Percentiles rank a stretch among this genome's conserved stretches.
phyloP scores from a whole-genome alignment of 352 stramenopile genomes.

The Phytophthora pistaciae region DNA sequence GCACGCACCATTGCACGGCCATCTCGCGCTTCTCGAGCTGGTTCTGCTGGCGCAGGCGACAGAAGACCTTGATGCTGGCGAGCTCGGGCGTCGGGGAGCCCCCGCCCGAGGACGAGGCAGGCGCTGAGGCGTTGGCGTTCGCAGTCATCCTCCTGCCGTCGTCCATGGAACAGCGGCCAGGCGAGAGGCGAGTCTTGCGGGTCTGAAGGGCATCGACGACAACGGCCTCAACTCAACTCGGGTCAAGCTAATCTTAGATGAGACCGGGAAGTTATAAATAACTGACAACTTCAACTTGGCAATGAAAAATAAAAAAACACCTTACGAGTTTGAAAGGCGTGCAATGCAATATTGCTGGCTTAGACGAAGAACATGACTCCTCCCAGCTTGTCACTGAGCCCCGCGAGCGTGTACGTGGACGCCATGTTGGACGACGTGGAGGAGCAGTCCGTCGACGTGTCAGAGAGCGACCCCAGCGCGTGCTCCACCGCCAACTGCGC shows the following conservation, averaged over 20 bases:
- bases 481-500: not conserved
- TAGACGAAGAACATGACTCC: not conserved
- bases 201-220: constrained; percentile 1
- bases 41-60: constrained; percentile 82
- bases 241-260: not conserved
- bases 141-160: constrained; percentile 35
- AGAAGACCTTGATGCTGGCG: constrained; percentile 77
- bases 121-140: constrained; percentile 17
- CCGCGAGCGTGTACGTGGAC: not conserved
- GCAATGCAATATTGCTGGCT: too few species aligned
- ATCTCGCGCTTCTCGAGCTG: constrained; percentile 71
- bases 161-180: constrained; percentile 24
- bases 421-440: not conserved
- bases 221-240: not conserved
- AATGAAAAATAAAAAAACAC: too few species aligned
- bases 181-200: constrained; percentile 1
- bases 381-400: not conserved
- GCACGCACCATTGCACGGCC: constrained; percentile 60
- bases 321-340: too few species aligned
- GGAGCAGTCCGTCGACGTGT: not conserved
- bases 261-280: not conserved
- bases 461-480: not conserved
- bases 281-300: not conserved
- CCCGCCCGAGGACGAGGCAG: not conserved
- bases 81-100: constrained; percentile 16